phyloP scores from a whole-genome alignment of 257 asterid species.

The Lycium ferocissimum region DNA sequence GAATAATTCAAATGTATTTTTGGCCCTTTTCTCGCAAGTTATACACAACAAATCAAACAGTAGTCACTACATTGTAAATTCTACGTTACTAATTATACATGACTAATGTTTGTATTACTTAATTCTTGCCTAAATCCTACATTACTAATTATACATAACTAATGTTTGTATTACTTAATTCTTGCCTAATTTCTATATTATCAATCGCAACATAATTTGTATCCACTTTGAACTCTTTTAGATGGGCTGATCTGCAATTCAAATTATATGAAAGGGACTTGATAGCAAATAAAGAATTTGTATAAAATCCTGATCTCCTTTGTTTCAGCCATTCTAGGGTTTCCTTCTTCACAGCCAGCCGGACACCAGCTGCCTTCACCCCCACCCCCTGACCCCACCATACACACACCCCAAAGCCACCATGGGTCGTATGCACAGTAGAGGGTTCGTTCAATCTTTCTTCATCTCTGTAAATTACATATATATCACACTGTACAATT shows the following conservation, averaged over 20 bases:
- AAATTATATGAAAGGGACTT: neutral
- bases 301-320: neutral
- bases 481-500: neutral
- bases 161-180: too few relatives aligned
- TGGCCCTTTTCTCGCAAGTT: too few relatives aligned
- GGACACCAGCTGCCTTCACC: neutral
- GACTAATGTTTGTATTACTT: too few relatives aligned
- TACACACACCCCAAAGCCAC: constrained; percentile 34
- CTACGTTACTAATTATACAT: too few relatives aligned
- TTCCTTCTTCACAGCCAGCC: constrained; percentile 15
- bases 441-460: constrained; percentile 50
- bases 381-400: neutral
- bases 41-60: too few relatives aligned
- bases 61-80: too few relatives aligned
- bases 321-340: neutral
- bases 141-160: too few relatives aligned
- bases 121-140: too few relatives aligned
- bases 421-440: constrained; percentile 88
- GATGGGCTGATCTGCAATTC: neutral
- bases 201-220: too few relatives aligned
- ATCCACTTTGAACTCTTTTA: neutral
- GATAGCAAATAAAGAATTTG: constrained; percentile 10
- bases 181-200: too few relatives aligned
- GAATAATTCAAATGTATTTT: too few relatives aligned
- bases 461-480: neutral